Conservation (phyloP, 2,329 filamentous ascomycete genomes). For the Sporothrix protearum region DNA sequence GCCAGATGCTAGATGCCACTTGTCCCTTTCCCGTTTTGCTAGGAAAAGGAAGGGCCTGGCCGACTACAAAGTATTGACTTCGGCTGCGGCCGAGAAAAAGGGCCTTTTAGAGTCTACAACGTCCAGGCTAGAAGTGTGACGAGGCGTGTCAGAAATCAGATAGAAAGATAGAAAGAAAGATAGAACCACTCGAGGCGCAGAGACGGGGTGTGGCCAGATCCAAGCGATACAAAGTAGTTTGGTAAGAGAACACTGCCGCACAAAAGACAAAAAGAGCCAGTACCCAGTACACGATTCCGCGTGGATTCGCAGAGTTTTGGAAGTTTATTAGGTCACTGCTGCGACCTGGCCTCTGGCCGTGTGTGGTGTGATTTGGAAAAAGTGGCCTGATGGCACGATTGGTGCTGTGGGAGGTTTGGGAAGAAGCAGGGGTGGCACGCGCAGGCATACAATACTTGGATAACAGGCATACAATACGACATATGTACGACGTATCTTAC, state of each 20-base stretch:
- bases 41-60: background rate
- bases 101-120: conserved; percentile 12
- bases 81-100: conserved; percentile 19
- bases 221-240: background rate
- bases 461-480: background rate
- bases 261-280: background rate
- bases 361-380: conserved; percentile 23
- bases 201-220: background rate
- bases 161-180: too few relatives aligned
- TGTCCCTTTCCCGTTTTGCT: background rate
- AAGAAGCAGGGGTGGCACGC: background rate
- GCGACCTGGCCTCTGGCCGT: background rate
- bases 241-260: background rate
- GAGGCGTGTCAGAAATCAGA: background rate
- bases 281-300: too few relatives aligned
- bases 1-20: background rate
- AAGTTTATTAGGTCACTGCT: background rate
- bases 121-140: background rate
- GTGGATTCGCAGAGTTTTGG: too few relatives aligned
- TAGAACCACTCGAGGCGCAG: background rate
- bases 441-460: background rate
- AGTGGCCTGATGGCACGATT: conserved; percentile 27
- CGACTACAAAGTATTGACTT: background rate
- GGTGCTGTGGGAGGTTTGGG: background rate
- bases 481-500: too few relatives aligned